Conservation (phyloP, 345 rosid genomes). For the Heritiera fomes region DNA sequence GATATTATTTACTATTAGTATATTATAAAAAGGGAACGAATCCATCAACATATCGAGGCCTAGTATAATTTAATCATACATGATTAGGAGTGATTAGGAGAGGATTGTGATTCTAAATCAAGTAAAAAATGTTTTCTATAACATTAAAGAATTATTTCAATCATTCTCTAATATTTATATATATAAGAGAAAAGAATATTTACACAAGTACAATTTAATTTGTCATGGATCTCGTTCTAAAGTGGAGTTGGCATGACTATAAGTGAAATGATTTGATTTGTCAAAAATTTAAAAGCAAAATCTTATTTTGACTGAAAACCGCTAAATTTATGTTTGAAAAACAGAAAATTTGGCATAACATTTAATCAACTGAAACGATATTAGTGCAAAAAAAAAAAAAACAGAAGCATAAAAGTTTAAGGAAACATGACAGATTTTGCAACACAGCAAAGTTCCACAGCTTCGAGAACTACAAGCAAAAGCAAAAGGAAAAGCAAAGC, state of each 20-base stretch:
- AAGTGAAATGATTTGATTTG: too few relatives aligned
- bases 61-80: neutral
- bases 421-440: neutral
- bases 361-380: neutral
- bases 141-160: too few relatives aligned
- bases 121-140: too few relatives aligned
- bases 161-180: too few relatives aligned
- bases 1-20: neutral
- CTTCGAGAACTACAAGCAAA: conserved; percentile 13
- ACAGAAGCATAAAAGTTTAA: neutral
- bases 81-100: conserved; percentile 7
- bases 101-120: neutral
- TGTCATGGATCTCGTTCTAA: too few relatives aligned
- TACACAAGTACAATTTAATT: too few relatives aligned
- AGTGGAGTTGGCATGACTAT: too few relatives aligned
- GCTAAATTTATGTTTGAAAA: neutral
- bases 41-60: neutral
- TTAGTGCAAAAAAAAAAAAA: neutral
- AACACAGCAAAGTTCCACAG: conserved; percentile 7
- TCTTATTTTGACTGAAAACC: too few relatives aligned
- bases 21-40: too few relatives aligned
- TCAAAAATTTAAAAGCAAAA: too few relatives aligned
- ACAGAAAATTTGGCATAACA: neutral
- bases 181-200: too few relatives aligned
- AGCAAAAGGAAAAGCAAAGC: neutral